phyloP scores from a whole-genome alignment of 441 rosid genomes.

The Rhodomyrtus psidioides region DNA sequence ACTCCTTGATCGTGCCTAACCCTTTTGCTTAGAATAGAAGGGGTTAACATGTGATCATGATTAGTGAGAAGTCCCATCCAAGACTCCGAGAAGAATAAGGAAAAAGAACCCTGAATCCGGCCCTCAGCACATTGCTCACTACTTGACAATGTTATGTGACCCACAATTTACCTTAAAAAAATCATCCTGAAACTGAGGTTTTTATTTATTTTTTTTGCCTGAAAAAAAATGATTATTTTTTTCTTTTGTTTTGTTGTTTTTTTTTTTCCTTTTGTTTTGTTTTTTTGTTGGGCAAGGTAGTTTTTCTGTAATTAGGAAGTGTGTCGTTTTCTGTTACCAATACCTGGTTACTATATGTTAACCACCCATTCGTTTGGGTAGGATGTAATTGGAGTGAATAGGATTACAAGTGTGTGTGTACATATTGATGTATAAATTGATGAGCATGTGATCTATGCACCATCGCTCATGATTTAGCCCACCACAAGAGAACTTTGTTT shows the following conservation, averaged over 20 bases:
- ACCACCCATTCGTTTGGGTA: not conserved
- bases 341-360: not conserved
- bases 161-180: not conserved
- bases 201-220: not conserved
- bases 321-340: slow-evolving; percentile 5
- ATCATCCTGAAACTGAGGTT: not conserved
- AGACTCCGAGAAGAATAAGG: not conserved
- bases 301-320: not conserved
- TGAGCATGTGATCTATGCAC: not conserved
- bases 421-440: not conserved
- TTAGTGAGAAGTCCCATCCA: not conserved
- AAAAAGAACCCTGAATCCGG: not conserved
- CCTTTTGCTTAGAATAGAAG: not conserved
- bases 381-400: not conserved
- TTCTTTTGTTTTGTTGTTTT: not conserved
- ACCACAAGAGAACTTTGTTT: not conserved
- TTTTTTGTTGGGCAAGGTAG: not conserved
- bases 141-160: not conserved
- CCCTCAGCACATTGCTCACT: not conserved
- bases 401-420: not conserved
- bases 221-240: not conserved
- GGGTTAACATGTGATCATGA: not conserved
- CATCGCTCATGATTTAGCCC: not conserved
- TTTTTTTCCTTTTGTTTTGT: not conserved
- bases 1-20: not conserved